Evolutionary conservation across 257 asterid genomes (phyloP), one percentile per base, ranked within the genome.

Genomic region (Przewalskia tangutica): DNA sequence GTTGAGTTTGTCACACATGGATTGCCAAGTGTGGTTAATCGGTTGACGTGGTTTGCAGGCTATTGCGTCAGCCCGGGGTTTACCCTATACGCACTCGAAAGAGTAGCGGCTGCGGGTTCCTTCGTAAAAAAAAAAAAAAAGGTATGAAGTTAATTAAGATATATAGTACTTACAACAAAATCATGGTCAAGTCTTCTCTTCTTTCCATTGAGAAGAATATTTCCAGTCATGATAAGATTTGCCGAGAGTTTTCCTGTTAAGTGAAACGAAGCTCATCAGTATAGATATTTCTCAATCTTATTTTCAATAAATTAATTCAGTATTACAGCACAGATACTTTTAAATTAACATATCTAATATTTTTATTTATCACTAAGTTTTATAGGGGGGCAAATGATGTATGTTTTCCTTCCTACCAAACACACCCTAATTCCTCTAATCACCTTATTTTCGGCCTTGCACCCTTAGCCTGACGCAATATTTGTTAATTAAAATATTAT

Each of bases 211-310:
- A 92, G 90, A 50, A 87, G 83, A 76, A 93, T 87, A 82, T 86
- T 83, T 13, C 98, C 98, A 6, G 90, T 89, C 93, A 89, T 88
- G 5, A 92, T 87, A 6, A 93, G 95, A 84, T 91, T 95, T 77
- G 88, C 87, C 2, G 95, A 84, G 2, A 92, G 88, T 80, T 95
- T 91, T 11, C 98, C 98, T 95, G 97, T 88, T 48, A 84, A 84
- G 38, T 48, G 32, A n/a, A 62, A 63, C 12, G 11, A 80, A 7
- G n/a, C 8, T 66, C 27, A 38, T 58, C 34, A 58, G 3, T 18
- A 17, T 16, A 16, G 2, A 66, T 16, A 66, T 16, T 36, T 66
- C 23, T 66, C 51, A 17, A 66, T 66, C 10, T 4, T 48, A 79
- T 3, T 23, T 14, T 50, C 27, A 11, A 77, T 27, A 20, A 77